Evolutionary conservation across 202 grass and related monocot genomes (phyloP), one percentile per base, ranked within the genome.

Genomic region (Saccharum hybrid): DNA sequence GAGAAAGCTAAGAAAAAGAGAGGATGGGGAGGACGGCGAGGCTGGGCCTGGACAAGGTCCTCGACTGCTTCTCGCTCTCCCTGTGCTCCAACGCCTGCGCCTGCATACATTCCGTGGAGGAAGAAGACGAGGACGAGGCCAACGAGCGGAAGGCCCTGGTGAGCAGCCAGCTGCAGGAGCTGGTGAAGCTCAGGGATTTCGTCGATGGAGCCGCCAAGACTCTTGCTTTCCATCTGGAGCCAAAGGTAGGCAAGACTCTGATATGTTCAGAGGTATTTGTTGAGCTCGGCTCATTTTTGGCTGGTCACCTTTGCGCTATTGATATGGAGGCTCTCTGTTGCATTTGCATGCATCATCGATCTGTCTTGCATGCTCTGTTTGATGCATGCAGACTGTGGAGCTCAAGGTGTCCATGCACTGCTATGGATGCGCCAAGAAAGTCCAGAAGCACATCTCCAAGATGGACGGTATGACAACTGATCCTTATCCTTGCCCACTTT

Each of bases 391-490:
- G 94, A 94, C 83, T 4, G 94, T 97, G 81, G 94, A 91, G 87
- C 87, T 97, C 51, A 94, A 83, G 88, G 94, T 97, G 71, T 94
- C 88, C 71, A 97, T 97, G 94, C 94, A 97, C 76, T 97, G 94
- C 86, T 87, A 91, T 43, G 94, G 94, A 45, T 97, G 94, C 5
- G 94, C 94, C 64, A 97, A 75, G 86, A 97, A 94, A 76, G 88
- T 97, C 36, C 85, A 97, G 88, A 97, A 97, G 88, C 94, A 97
- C 86, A 94, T 97, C 81, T 88, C 94, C 68, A 97, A 94, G 85
- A 94, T 97, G 91, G 92, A 94, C 86, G 94, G 94, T 94, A 92
- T 42, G 85, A 73, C 13, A 85, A 43, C 51, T 52, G 11, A 70
- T 81, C 40, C 63, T 45, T 33, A 33, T 16, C 45, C 57, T 43